Conservation (phyloP, 352 stramenopile species). For the Pythium brassicae region DNA sequence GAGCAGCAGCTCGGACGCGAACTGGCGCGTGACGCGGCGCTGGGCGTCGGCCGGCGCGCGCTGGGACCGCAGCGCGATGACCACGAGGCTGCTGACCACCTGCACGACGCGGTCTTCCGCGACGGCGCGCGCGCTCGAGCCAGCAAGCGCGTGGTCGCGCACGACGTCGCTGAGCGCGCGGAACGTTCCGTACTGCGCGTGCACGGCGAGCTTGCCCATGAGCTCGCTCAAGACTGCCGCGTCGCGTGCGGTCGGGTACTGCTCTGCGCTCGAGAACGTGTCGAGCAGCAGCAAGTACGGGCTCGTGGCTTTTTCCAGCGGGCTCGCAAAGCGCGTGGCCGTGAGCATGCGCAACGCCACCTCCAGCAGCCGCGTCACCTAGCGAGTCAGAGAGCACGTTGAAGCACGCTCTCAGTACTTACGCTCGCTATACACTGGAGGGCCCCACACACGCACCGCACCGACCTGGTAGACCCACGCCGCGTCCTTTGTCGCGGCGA, state of each 20-base stretch:
- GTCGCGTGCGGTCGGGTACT: constrained; percentile 21
- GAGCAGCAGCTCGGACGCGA: constrained; percentile 26
- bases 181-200: constrained; percentile 22
- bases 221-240: constrained; percentile 17
- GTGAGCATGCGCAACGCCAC: constrained; percentile 35
- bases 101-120: constrained; percentile 24
- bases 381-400: too few species aligned
- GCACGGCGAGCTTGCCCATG: constrained; percentile 23
- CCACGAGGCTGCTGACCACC: constrained; percentile 20
- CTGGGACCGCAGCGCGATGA: constrained; percentile 16
- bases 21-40: constrained; percentile 12
- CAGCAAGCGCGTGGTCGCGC: constrained; percentile 7
- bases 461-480: constrained; percentile 41
- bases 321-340: constrained; percentile 9
- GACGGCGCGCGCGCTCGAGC: constrained; percentile 4
- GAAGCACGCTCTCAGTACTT: too few species aligned
- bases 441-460: background rate
- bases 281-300: constrained; percentile 50
- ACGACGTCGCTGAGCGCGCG: constrained; percentile 31
- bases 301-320: constrained; percentile 22
- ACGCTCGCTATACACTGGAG: too few species aligned
- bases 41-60: constrained; percentile 1
- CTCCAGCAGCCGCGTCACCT: constrained; percentile 37
- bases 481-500: constrained; percentile 26
- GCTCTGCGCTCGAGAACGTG: constrained; percentile 29